Base-by-base conservation (phyloP, 1,284 basidiomycete genomes). In the Ceratobasidium sp. region DNA sequence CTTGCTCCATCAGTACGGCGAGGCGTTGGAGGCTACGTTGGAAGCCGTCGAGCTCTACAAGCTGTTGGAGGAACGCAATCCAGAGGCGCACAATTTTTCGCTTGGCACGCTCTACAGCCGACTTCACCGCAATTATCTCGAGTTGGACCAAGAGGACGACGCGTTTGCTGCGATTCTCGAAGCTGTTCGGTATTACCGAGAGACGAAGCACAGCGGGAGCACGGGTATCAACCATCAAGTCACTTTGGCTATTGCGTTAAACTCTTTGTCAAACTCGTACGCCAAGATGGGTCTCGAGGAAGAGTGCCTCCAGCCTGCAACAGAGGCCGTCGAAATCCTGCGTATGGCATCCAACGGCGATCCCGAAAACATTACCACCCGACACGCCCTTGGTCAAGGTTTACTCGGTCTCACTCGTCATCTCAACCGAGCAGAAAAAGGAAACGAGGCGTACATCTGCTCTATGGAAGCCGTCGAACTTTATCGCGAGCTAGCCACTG, bases 221-320 rank as follows among this genome's bases (percentile, higher is more conserved):
- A 51, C 49, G 49, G 49, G 49, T 17, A 51, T 51, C 49, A n/a
- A 51, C 49, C 49, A 51, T 17, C 49, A 17, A 51, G 49, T 51
- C 49, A 51, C 49, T n/a, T 19, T 51, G 49, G 49, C 49, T n/a
- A 51, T 51, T 51, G 49, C 49, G 49, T 17, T 51, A 17, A 51
- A 51, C 49, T 51, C 49, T 19, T 51, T 51, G 17, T 51, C 49
- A 6, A 51, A 51, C 49, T 51, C 49, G 2, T 51, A 51, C 19
- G 49, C 49, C 49, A 51, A 51, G 49, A 51, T 51, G 49, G 49
- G 49, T 19, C 49, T 51, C 49, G 49, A 51, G n/a, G 49, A 51
- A 51, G 49, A 51, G 49, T 51, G 49, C n/a, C 49, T 51, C 49
- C 49, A 51, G 5, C 49, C 49, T 6, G 49, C 49, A 17, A 51